Percentiles rank a stretch among this genome's conserved stretches.
phyloP scores from a whole-genome alignment of 2,329 filamentous ascomycete species.

The Verticillium nonalfalfae region DNA sequence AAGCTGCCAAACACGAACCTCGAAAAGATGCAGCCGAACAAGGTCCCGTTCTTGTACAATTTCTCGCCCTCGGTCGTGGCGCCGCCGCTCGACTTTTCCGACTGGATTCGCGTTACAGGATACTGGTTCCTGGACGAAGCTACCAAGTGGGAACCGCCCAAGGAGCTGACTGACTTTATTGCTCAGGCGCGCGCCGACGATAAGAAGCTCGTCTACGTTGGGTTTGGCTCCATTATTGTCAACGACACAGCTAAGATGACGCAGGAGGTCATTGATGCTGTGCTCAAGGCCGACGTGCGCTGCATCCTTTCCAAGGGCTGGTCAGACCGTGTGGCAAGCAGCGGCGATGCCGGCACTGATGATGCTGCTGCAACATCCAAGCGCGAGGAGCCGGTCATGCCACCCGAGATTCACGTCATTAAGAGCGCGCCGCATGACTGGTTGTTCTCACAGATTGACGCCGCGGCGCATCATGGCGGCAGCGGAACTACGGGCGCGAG shows the following conservation, averaged over 20 bases:
- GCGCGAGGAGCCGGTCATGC: constrained; percentile 57
- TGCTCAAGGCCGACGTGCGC: constrained; percentile 83
- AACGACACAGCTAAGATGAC: constrained; percentile 84
- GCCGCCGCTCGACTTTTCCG: constrained; percentile 88
- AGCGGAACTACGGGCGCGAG: constrained; percentile 93
- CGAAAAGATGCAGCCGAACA: constrained; percentile 91
- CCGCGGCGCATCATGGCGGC: constrained; percentile 89
- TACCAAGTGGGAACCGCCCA: constrained; percentile 61
- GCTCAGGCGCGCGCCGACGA: constrained; percentile 69
- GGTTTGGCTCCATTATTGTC: constrained; percentile 94
- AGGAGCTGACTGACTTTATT: constrained; percentile 76
- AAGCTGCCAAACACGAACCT: constrained; percentile 73
- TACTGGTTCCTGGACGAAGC: constrained; percentile 96
- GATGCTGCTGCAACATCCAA: constrained; percentile 38
- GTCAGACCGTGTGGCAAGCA: constrained; percentile 65
- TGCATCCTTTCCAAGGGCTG: constrained; percentile 96
- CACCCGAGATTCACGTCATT: constrained; percentile 80
- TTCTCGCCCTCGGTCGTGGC: constrained; percentile 93
- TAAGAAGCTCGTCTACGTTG: constrained; percentile 94
- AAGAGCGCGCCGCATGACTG: constrained; percentile 92
- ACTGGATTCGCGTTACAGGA: constrained; percentile 95
- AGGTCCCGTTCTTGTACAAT: constrained; percentile 97
- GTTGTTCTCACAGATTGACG: constrained; percentile 91
- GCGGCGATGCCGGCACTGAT: constrained; percentile 26
- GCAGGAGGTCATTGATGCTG: constrained; percentile 86